A percentile compares a stretch with the other conserved stretches of the same genome.
These are phyloP conservation scores for Casaregolazyma suthepensis DNA, from an alignment of 1,139 yeast species.

Conservation along the genomic window DNA sequence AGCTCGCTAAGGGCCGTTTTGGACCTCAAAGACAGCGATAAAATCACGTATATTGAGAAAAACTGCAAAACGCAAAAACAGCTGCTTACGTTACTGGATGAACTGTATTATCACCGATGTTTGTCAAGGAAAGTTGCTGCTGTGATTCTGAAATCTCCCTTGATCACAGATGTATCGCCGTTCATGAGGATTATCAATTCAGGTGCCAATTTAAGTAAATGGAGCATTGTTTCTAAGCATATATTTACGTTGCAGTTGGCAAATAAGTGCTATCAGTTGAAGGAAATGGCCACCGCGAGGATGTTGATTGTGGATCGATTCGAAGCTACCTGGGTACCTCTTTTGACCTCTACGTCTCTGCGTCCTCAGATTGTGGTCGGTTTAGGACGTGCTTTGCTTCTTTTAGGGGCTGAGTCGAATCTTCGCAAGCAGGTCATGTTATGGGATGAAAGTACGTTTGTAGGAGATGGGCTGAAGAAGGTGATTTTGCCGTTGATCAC, in stretches of 20 bases:
- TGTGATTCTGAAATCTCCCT: slow-evolving; percentile 19
- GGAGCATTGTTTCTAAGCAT: slow-evolving; percentile 22
- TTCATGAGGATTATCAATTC: slow-evolving; percentile 19
- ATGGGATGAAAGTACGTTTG: slow-evolving; percentile 12
- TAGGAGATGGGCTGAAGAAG: slow-evolving; percentile 13
- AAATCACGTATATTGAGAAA: slow-evolving; percentile 9
- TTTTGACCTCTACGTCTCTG: slow-evolving; percentile 13
- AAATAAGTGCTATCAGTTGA: slow-evolving; percentile 23
- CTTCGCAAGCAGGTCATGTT: slow-evolving; percentile 8
- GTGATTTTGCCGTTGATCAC: slow-evolving; percentile 11
- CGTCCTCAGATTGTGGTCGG: slow-evolving; percentile 14
- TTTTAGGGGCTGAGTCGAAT: slow-evolving; percentile 14
- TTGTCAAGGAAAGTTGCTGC: slow-evolving; percentile 19
- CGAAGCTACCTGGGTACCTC: slow-evolving; percentile 21
- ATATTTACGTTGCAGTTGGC: slow-evolving; percentile 23
- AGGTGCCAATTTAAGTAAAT: slow-evolving; percentile 19
- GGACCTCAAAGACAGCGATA: slow-evolving; percentile 9
- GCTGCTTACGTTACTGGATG: slow-evolving; percentile 19
- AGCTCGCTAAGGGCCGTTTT: slow-evolving; percentile 6
- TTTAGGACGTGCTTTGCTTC: slow-evolving; percentile 18
- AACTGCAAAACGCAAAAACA: slow-evolving; percentile 12
- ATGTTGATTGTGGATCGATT: slow-evolving; percentile 20
- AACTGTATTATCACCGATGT: slow-evolving; percentile 23
- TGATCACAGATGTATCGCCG: slow-evolving; percentile 18
- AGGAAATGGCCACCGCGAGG: slow-evolving; percentile 16